Evolutionary conservation across 2,329 filamentous ascomycete genomes (phyloP).

Genomic region (Capronia epimyces): DNA sequence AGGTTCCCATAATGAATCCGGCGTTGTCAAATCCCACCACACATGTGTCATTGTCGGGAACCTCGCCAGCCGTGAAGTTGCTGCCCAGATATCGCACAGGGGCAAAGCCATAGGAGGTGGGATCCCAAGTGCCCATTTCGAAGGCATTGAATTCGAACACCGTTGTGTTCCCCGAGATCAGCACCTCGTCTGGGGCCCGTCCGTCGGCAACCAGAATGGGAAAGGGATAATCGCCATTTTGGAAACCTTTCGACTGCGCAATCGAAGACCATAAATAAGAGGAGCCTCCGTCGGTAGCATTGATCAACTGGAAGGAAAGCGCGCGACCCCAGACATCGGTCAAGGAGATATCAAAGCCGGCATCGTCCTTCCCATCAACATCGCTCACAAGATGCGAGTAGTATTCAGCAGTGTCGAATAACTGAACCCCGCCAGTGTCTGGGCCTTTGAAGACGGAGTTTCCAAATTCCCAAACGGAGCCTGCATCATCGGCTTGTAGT

Average conservation of each 20-base stretch:
- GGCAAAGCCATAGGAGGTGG: constrained; percentile 64
- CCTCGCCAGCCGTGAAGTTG: constrained; percentile 58
- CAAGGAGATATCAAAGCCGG: constrained; percentile 63
- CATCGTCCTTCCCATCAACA: constrained; percentile 57
- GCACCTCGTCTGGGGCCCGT: constrained; percentile 55
- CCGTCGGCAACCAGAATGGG: constrained; percentile 68
- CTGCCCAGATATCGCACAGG: constrained; percentile 68
- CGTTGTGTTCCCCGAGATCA: constrained; percentile 66
- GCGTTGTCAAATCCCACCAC: constrained; percentile 76
- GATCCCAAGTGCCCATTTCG: constrained; percentile 73
- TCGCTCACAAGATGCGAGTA: constrained; percentile 55
- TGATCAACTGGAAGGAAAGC: constrained; percentile 79
- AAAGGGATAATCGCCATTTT: constrained; percentile 59
- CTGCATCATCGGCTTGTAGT: constrained; percentile 45
- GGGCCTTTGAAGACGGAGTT: constrained; percentile 60
- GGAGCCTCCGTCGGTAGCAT: constrained; percentile 67
- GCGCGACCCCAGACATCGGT: constrained; percentile 89
- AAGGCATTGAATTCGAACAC: constrained; percentile 72
- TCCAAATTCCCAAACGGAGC: constrained; percentile 57
- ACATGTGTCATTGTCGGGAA: constrained; percentile 56
- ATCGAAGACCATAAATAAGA: constrained; percentile 80
- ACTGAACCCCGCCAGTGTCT: constrained; percentile 44
- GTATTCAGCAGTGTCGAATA: constrained; percentile 57
- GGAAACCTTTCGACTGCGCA: constrained; percentile 57
- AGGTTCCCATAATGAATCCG: constrained; percentile 81